Evolutionary conservation across 192 early-diverging fungal genomes (phyloP).

Genomic region (Pilobolus umbonatus): DNA sequence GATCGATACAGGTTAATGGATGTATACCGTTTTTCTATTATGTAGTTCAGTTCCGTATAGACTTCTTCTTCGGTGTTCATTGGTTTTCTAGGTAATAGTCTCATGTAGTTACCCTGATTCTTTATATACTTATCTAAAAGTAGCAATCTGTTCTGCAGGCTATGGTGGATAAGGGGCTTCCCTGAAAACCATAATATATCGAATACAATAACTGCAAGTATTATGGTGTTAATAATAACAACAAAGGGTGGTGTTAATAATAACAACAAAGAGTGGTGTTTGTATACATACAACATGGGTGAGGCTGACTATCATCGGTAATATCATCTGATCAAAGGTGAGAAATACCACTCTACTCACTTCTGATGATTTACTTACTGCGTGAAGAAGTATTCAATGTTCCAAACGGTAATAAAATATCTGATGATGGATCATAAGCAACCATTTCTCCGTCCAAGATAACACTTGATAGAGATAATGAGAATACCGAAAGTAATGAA

Average conservation of each 20-base stretch:
- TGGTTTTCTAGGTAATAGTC: constrained; percentile 49
- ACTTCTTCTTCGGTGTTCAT: constrained; percentile 54
- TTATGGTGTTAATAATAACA: constrained; percentile 13
- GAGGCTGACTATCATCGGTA: constrained; percentile 25
- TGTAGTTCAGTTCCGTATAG: constrained; percentile 50
- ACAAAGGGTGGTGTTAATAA: constrained; percentile 15
- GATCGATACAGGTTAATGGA: no score
- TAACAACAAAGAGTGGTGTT: constrained; percentile 5
- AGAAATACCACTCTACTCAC: not conserved
- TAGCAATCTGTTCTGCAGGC: constrained; percentile 47
- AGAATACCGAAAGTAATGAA: constrained; percentile 1
- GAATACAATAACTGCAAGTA: constrained; percentile 62
- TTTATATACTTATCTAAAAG: constrained; percentile 48
- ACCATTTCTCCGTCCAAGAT: constrained; percentile 85
- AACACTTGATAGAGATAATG: constrained; percentile 33
- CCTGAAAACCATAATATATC: constrained; percentile 71
- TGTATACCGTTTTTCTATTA: constrained; percentile 55
- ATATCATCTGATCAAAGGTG: constrained; percentile 32
- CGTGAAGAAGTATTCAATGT: constrained; percentile 65
- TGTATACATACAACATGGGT: constrained; percentile 43
- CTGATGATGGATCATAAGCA: constrained; percentile 60
- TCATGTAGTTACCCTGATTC: constrained; percentile 48
- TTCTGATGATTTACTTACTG: constrained; percentile 20
- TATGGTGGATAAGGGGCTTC: constrained; percentile 51
- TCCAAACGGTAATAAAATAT: constrained; percentile 64